Evolutionary conservation across 495 filamentous ascomycete species (phyloP).

Genomic region (Penicillium arizonense): DNA sequence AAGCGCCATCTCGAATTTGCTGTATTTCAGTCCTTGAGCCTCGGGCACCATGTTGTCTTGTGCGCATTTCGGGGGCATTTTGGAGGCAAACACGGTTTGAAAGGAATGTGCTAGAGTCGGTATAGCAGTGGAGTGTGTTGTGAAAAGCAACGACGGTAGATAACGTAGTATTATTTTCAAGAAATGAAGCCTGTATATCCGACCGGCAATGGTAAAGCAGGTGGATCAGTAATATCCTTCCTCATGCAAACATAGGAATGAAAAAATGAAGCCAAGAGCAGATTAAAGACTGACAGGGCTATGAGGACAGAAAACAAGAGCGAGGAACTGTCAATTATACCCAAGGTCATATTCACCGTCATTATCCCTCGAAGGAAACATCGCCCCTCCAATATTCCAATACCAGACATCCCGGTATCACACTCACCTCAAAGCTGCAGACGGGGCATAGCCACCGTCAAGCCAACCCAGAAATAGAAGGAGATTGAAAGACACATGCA

Average conservation of each 20-base stretch:
- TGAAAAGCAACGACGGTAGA: background rate
- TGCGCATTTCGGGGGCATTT: conserved; percentile 28
- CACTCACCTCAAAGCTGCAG: conserved; percentile 18
- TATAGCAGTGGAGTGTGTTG: background rate
- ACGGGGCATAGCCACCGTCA: conserved; percentile 12
- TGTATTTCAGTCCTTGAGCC: conserved; percentile 39
- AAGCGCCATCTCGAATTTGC: conserved; percentile 44
- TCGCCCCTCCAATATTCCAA: conserved; percentile 22
- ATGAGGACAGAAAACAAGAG: background rate
- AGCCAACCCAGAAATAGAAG: conserved; percentile 15
- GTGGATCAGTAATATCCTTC: background rate
- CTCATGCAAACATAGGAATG: conserved; percentile 11
- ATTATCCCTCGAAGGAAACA: conserved; percentile 4
- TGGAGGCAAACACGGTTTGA: background rate
- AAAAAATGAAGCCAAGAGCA: background rate
- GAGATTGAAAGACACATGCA: conserved; percentile 11
- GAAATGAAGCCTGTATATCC: conserved; percentile 1
- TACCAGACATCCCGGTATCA: conserved; percentile 17
- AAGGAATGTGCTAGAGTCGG: background rate
- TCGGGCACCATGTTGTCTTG: conserved; percentile 34
- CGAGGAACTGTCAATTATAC: conserved; percentile 19
- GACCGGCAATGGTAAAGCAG: background rate
- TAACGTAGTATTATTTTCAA: background rate
- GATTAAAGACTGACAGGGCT: conserved; percentile 6
- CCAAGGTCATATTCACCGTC: conserved; percentile 7